A percentile compares a stretch with the other conserved stretches of the same genome.
Conservation (phyloP, 306 rosid genomes). For the Prunus fruticosa region DNA sequence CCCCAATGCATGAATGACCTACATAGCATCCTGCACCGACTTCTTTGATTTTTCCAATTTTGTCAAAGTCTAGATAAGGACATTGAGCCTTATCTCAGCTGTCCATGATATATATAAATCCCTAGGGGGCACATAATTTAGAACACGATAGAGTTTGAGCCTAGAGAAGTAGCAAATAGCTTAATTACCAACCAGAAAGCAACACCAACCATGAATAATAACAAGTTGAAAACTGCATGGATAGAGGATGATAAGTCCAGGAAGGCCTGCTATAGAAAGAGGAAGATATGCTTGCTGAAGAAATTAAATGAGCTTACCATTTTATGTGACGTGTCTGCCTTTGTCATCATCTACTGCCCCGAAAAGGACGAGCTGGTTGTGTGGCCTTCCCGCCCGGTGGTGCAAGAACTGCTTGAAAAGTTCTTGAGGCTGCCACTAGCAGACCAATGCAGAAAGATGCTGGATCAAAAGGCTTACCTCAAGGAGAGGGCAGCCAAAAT, state of each 20-base stretch:
- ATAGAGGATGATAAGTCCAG: slow-evolving; percentile 35
- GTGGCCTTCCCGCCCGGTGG: slow-evolving; percentile 33
- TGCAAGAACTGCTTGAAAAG: neutral
- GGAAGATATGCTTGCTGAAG: slow-evolving; percentile 31
- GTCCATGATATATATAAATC: neutral
- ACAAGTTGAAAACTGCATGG: slow-evolving; percentile 28
- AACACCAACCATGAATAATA: neutral
- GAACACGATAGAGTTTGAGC: neutral
- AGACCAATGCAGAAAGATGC: neutral
- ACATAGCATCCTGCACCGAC: neutral
- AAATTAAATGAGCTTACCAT: slow-evolving; percentile 33
- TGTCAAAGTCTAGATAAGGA: neutral
- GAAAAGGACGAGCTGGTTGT: slow-evolving; percentile 3
- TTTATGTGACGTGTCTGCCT: slow-evolving; percentile 34
- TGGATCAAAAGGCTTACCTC: neutral
- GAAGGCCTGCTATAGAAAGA: slow-evolving; percentile 34
- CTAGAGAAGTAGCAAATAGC: neutral
- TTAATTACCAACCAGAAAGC: neutral
- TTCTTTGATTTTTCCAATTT: neutral
- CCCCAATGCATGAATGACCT: neutral
- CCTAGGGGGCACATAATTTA: neutral
- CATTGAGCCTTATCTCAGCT: neutral
- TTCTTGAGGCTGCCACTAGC: neutral
- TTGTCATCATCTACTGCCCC: slow-evolving; percentile 21
- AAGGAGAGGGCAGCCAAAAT: neutral